Base-by-base conservation (phyloP, 164 flowering plant genomes). In the Hamamelis virginiana region DNA sequence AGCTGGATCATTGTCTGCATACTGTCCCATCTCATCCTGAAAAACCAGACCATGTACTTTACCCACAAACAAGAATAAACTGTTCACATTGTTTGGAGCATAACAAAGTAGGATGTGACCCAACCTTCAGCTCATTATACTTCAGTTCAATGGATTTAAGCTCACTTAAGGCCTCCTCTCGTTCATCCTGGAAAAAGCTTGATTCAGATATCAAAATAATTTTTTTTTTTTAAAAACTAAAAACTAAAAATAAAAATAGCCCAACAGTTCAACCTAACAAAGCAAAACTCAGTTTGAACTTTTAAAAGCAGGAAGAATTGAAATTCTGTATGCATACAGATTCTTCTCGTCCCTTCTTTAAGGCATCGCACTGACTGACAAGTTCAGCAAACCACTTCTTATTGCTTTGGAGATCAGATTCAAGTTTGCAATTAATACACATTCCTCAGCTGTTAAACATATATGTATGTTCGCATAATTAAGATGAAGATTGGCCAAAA, bases 1-100 rank as follows among this genome's bases (percentile, higher is more conserved):
- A 73, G 96, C 96, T 18, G 97, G 99, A 80, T 96, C 99, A 76
- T 91, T 96, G 79, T 91, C 99, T 47, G 96, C 89, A 82, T 85
- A 91, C 48, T 82, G 85, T 59, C 48, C 81, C 89, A 95, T 78
- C 82, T 95, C 98, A 26, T 83, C 86, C 99, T 92, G 81, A 47
- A 73, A 57, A 64, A 72, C 55, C 53, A 53, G 44, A 62, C 21
- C 8, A 50, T 43, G 43, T 52, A 60, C 9, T 55, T 26, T 13
- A 44, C 16, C 68, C 8, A 61, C 22, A 62, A 28, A 13, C 45
- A 45, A n/a, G 28, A 60, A 57, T 1, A 55, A 60, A 21, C 4
- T 19, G 18, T 45, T 41, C 14, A 43, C 26, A 9, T 41, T 43
- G 23, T 12, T 22, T 22, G 11, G 43, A 21, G 26, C 25, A 50